Evolutionary conservation across 2,329 filamentous ascomycete species (phyloP).

Genomic region (Alternaria dauci): DNA sequence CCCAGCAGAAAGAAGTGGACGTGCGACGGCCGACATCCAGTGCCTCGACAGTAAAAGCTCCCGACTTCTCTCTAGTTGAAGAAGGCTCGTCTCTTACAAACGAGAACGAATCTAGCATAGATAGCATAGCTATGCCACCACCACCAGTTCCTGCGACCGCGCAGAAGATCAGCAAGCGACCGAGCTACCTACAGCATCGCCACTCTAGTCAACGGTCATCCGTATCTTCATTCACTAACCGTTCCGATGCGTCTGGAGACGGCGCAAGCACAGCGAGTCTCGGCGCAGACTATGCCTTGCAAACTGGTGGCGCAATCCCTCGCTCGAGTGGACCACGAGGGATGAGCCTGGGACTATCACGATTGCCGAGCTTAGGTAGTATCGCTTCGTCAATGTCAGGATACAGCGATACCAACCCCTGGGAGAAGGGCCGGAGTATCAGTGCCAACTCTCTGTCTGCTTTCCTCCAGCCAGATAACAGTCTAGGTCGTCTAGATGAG

Average conservation of each 20-base stretch:
- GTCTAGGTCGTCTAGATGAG: constrained; percentile 67
- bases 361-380: constrained; percentile 87
- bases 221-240: constrained; percentile 63
- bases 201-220: constrained; percentile 67
- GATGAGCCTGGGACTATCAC: constrained; percentile 67
- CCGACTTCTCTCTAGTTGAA: constrained; percentile 44
- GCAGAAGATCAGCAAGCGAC: constrained; percentile 54
- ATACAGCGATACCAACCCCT: constrained; percentile 57
- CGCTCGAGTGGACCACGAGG: constrained; percentile 48
- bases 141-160: constrained; percentile 33
- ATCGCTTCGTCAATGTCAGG: constrained; percentile 78
- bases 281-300: constrained; percentile 80
- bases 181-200: constrained; percentile 64
- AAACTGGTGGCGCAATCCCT: constrained; percentile 79
- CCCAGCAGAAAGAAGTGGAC: constrained; percentile 30
- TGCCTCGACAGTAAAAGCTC: constrained; percentile 51
- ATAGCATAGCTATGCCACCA: constrained; percentile 33
- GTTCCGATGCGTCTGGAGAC: constrained; percentile 65
- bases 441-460: constrained; percentile 48
- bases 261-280: constrained; percentile 77
- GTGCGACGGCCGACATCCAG: constrained; percentile 48
- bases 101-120: constrained; percentile 43
- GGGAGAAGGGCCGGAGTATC: constrained; percentile 54
- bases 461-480: constrained; percentile 53
- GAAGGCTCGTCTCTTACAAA: constrained; percentile 40